Base-by-base conservation (phyloP, 495 filamentous ascomycete species). In the Copromyces sp. region DNA sequence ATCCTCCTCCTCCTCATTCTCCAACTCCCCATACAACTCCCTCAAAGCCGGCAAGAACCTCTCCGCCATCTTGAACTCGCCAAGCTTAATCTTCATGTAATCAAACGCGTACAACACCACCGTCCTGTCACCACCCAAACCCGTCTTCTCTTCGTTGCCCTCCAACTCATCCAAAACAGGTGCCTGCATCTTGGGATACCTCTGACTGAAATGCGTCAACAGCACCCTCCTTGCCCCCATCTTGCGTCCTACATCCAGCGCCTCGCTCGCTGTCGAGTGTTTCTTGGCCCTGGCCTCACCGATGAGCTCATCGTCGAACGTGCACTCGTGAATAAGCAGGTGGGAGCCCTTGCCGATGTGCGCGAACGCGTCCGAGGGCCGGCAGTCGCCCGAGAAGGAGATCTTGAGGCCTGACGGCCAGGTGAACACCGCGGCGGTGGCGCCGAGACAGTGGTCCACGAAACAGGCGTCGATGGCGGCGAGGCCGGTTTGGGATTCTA, bases 121-220 rank as follows among this genome's bases (percentile, higher is more conserved):
- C 29, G 29, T 73, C 38, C 20, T 72, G 74, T 35, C 29, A 40
- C 12, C 39, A 9, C 70, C 70, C 16, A 71, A 71, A n/a, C 71
- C 72, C 68, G 20, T 39, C n/a, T 45, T 35, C 41, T 24, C 73
- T 20, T 74, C 73, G 9, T 32, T 76, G 16, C n/a, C 39, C 68
- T 73, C 45, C 35, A 68, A 8, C 71, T 70, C 83, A 41, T 70
- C 80, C 77, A 69, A 78, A 75, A 69, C 84, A 80, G 37, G 91
- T 80, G 11, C 80, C 7, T 91, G 89, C 35, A 95, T 77, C 82
- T 98, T 97, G 76, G 93, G 92, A 81, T 99, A 99, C n/a, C 95
- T 85, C 80, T 99, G 95, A 39, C 89, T 92, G 82, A 99, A 99
- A 82, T 99, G 95, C 32, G 96, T 98, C 53, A 99, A 84, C 71